A percentile compares a stretch with the other conserved stretches of the same genome.
These are phyloP conservation scores for Musa schizocarpa DNA, from an alignment of 176 grass and related monocot genomes.

Conservation along the genomic window DNA sequence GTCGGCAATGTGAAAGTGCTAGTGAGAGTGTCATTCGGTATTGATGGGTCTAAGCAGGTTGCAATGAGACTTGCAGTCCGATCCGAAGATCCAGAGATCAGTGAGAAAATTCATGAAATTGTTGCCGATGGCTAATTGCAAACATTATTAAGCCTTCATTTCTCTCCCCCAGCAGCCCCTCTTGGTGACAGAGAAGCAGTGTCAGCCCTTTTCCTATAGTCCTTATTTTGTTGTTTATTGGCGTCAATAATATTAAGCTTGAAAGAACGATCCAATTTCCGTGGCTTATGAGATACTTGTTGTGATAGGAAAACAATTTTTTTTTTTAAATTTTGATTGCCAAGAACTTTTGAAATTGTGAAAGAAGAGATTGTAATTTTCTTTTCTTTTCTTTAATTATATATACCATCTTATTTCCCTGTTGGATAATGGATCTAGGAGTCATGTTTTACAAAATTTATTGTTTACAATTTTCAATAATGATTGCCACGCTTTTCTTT, in stretches of 20 bases:
- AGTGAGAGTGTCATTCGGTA: constrained; percentile 75
- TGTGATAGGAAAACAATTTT: not conserved
- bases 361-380: not conserved
- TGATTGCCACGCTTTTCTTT: no score
- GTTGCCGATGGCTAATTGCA: constrained; percentile 65
- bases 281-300: no score
- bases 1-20: constrained; percentile 76
- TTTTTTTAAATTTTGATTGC: not conserved
- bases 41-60: constrained; percentile 85
- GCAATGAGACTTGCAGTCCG: constrained; percentile 95
- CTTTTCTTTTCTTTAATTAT: no score
- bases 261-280: no score
- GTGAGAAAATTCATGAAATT: constrained; percentile 88
- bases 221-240: not conserved
- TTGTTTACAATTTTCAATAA: no score
- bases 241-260: no score
- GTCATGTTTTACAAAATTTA: no score
- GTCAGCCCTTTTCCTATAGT: not conserved
- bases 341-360: not conserved
- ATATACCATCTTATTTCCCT: no score
- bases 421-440: no score
- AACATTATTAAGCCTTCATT: no score
- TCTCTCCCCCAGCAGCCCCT: no score
- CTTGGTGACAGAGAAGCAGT: not conserved
- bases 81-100: constrained; percentile 76